Percentiles rank a stretch among this genome's conserved stretches.
Conservation (phyloP, 805 yeast genomes). For the Myxozyma udenii region DNA sequence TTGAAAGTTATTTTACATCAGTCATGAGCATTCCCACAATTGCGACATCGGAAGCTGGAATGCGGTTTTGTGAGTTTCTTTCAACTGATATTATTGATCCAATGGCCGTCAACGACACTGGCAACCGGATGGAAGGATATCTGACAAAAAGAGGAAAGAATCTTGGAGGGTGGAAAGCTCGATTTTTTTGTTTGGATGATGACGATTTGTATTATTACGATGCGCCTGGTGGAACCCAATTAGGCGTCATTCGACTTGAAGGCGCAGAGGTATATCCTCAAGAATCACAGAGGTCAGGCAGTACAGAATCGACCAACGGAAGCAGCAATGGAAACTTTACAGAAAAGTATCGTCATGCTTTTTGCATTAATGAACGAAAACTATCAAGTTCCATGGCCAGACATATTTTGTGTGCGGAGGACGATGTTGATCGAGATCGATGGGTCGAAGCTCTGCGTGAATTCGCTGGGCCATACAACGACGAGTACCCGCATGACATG, state of each 20-base stretch:
- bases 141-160: constrained; percentile 64
- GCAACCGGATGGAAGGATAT: constrained; percentile 61
- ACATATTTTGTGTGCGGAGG: constrained; percentile 75
- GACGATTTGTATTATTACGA: constrained; percentile 58
- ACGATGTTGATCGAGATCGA: constrained; percentile 66
- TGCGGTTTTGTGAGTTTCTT: constrained; percentile 59
- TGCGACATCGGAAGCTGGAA: constrained; percentile 49
- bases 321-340: not conserved
- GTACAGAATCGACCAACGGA: not conserved
- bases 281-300: constrained; percentile 10
- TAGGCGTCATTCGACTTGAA: constrained; percentile 52
- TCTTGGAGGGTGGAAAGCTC: constrained; percentile 63
- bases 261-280: constrained; percentile 47
- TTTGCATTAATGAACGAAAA: constrained; percentile 47
- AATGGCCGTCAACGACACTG: constrained; percentile 42
- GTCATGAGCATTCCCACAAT: constrained; percentile 57
- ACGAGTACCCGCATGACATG: not conserved
- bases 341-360: constrained; percentile 52
- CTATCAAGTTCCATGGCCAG: constrained; percentile 38
- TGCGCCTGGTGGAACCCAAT: constrained; percentile 50
- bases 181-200: constrained; percentile 66
- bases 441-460: constrained; percentile 55
- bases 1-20: constrained; percentile 59
- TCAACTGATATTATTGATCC: constrained; percentile 66
- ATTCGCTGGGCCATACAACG: constrained; percentile 1